Evolutionary conservation across 1,139 yeast species (phyloP).

Genomic region (Candida pseudocylindracea): DNA sequence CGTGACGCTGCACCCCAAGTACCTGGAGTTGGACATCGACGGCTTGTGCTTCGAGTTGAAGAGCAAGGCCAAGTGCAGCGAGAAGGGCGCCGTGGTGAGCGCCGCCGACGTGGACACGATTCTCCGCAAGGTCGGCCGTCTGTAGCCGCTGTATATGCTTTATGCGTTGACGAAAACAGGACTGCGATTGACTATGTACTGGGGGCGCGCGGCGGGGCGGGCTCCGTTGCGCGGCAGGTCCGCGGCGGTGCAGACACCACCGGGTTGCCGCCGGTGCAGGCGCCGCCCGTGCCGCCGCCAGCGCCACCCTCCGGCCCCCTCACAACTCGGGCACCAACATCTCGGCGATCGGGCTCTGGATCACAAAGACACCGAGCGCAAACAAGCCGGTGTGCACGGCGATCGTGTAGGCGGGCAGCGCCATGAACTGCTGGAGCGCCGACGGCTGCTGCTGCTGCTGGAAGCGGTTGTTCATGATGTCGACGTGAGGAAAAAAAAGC

Average conservation of each 20-base stretch:
- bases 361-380: slow-evolving; percentile 50
- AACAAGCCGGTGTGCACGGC: slow-evolving; percentile 41
- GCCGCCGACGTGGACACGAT: slow-evolving; percentile 56
- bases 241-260: no score
- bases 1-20: slow-evolving; percentile 81
- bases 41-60: slow-evolving; percentile 78
- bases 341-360: slow-evolving; percentile 64
- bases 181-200: no score
- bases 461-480: no score
- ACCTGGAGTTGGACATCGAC: slow-evolving; percentile 82
- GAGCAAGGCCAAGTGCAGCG: slow-evolving; percentile 89
- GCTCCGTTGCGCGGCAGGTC: no score
- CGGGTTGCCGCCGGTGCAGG: no score
- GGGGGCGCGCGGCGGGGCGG: no score
- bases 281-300: no score
- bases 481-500: no score
- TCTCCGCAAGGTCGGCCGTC: slow-evolving; percentile 10
- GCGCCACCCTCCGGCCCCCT: slow-evolving; percentile 1
- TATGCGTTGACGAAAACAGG: no score
- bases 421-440: slow-evolving; percentile 22
- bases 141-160: no score
- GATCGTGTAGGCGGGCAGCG: slow-evolving; percentile 42
- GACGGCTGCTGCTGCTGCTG: no score
- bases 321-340: slow-evolving; percentile 58
- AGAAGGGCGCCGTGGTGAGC: slow-evolving; percentile 69